These are phyloP conservation scores for Trichoderma sp. DNA, from an alignment of 2,329 filamentous ascomycete genomes.

Conservation along the genomic window DNA sequence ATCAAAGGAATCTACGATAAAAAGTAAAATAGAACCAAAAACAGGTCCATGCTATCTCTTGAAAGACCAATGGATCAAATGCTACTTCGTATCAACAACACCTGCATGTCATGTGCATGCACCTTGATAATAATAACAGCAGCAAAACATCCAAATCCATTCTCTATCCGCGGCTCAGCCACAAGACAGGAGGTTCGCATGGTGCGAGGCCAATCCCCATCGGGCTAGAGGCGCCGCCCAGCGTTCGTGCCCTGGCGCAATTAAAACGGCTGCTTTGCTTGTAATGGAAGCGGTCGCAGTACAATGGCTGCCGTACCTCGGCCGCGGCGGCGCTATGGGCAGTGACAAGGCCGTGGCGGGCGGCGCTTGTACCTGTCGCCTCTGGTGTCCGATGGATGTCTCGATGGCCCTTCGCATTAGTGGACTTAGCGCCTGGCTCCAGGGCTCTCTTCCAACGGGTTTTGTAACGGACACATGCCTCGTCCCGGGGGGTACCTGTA, in stretches of 20 bases:
- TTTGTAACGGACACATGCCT: neutral
- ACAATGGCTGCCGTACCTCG: neutral
- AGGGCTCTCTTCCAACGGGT: neutral
- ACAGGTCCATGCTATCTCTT: neutral
- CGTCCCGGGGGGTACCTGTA: neutral
- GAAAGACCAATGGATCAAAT: neutral
- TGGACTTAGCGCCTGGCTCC: neutral
- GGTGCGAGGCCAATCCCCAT: neutral
- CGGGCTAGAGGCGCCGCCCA: neutral
- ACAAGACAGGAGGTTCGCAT: neutral
- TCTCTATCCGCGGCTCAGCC: neutral
- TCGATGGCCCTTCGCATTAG: neutral
- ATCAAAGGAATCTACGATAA: neutral
- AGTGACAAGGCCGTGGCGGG: neutral
- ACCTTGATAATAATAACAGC: neutral
- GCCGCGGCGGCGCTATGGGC: slow-evolving; percentile 7
- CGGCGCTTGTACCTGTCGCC: neutral
- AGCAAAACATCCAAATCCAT: neutral
- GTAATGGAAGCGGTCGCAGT: slow-evolving; percentile 3
- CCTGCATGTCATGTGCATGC: neutral
- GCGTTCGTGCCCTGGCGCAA: neutral
- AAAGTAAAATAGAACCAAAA: neutral
- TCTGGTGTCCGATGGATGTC: neutral
- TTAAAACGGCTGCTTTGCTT: neutral
- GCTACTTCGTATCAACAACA: neutral